A percentile compares a stretch with the other conserved stretches of the same genome.
These are phyloP conservation scores for Heterobasidion occidentale DNA, from an alignment of 1,284 basidiomycete species.

Conservation along the genomic window DNA sequence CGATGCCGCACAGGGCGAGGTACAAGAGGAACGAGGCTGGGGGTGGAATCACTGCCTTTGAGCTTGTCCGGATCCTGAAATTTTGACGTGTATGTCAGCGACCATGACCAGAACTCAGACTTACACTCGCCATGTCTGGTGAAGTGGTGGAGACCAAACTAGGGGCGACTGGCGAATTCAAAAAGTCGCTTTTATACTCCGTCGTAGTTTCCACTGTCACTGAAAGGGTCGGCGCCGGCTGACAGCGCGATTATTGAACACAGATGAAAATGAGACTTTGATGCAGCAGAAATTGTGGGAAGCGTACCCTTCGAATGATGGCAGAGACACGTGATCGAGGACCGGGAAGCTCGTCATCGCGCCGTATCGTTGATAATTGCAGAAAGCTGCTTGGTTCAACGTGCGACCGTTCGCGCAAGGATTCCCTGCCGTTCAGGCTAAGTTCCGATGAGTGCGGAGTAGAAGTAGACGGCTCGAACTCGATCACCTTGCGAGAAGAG, in stretches of 20 bases:
- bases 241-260: not conserved
- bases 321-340: not conserved
- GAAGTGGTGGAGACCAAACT: not conserved
- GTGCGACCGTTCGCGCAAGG: not conserved
- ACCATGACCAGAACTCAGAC: no score
- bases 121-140: not conserved
- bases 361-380: not conserved
- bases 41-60: not conserved
- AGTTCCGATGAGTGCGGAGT: no score
- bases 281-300: not conserved
- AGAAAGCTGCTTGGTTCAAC: not conserved
- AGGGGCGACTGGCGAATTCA: not conserved
- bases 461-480: no score
- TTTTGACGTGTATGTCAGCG: not conserved
- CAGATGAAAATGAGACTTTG: not conserved
- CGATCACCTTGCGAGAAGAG: not conserved
- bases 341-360: no score
- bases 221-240: not conserved
- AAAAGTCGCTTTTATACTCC: slow-evolving; percentile 1
- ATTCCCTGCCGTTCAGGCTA: slow-evolving; percentile 1
- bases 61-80: not conserved
- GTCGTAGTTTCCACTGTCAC: slow-evolving; percentile 1
- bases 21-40: not conserved
- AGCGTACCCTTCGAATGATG: not conserved
- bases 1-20: not conserved